These are phyloP conservation scores for Claviceps cyperi DNA, from an alignment of 2,329 filamentous ascomycete genomes.

Conservation along the genomic window DNA sequence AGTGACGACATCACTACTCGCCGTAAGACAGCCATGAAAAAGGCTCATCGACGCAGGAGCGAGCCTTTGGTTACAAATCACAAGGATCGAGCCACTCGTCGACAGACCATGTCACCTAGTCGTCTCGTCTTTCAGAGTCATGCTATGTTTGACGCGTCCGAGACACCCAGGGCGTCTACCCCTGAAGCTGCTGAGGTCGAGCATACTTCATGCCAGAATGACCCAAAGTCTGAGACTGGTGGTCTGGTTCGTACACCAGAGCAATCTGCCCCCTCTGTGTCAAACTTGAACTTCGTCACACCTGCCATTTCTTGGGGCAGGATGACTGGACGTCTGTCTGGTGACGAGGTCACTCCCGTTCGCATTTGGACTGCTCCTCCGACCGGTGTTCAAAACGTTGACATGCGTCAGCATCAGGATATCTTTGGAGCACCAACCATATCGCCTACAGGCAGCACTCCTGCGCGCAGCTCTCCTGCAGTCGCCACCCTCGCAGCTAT, in stretches of 20 bases:
- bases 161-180: background rate
- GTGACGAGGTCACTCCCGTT: conserved; percentile 3
- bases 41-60: conserved; percentile 17
- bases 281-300: conserved; percentile 1
- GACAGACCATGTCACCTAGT: conserved; percentile 16
- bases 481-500: conserved; percentile 16
- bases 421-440: conserved; percentile 17
- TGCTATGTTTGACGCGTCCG: background rate
- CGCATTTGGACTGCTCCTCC: conserved; percentile 2
- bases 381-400: conserved; percentile 17
- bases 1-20: conserved; percentile 10
- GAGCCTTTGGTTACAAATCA: conserved; percentile 19
- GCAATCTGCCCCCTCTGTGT: background rate
- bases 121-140: conserved; percentile 9
- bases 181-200: background rate
- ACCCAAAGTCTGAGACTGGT: background rate
- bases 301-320: conserved; percentile 9
- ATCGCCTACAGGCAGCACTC: conserved; percentile 2
- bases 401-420: conserved; percentile 20
- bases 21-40: conserved; percentile 12
- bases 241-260: background rate
- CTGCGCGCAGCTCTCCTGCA: conserved; percentile 4
- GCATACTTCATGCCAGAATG: background rate
- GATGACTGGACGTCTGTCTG: conserved; percentile 6
- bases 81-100: conserved; percentile 11